phyloP scores from a whole-genome alignment of 2,329 filamentous ascomycete species.

The Verticillium tricorpus region DNA sequence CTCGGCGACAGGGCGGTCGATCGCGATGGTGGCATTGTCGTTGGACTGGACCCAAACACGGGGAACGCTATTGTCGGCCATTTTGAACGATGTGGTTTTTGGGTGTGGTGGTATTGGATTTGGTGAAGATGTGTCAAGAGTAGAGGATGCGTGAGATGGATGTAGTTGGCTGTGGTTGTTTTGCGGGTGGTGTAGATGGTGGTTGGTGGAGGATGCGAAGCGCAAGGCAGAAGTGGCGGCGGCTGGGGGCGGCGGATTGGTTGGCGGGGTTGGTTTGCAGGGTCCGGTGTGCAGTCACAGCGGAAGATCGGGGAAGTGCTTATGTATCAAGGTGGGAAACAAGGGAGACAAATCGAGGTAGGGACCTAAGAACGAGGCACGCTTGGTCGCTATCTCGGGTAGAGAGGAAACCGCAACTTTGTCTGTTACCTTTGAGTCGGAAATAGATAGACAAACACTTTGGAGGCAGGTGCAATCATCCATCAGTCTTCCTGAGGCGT shows the following conservation, averaged over 20 bases:
- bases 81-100: constrained; percentile 14
- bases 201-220: background rate
- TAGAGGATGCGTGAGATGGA: background rate
- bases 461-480: background rate
- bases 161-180: background rate
- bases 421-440: background rate
- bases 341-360: background rate
- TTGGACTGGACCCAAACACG: constrained; percentile 49
- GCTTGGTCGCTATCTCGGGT: no score
- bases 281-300: background rate
- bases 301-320: background rate
- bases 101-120: background rate
- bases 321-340: background rate
- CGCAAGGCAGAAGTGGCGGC: background rate
- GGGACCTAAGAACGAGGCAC: background rate
- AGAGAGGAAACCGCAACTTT: background rate
- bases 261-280: background rate
- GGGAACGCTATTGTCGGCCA: constrained; percentile 29
- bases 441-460: background rate
- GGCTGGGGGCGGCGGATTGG: background rate
- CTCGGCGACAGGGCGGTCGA: constrained; percentile 79
- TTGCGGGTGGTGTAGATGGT: background rate
- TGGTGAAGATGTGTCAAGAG: background rate
- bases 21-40: constrained; percentile 41
- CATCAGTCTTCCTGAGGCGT: background rate